Evolutionary conservation across 2,329 filamentous ascomycete genomes (phyloP), one percentile per base, ranked within the genome.

Genomic region (Penicillium freii): DNA sequence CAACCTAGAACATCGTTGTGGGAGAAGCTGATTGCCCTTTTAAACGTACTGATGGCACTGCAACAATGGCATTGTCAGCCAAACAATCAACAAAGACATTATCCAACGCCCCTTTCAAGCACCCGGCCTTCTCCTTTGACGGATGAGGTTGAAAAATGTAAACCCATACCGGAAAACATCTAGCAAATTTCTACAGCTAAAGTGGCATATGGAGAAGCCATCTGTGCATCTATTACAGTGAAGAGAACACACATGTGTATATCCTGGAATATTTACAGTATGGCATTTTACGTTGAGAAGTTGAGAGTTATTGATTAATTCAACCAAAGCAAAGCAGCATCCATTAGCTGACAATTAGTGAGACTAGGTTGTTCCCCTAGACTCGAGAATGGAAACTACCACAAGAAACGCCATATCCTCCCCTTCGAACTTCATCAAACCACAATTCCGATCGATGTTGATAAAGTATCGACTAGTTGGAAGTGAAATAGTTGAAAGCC

Each of bases 401-500:
- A 23, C 10, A 33, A 40, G n/a, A 54, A 40, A 19, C 27, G 10
- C 27, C 34, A 25, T n/a, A 51, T 21, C 13, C 6, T 1, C 31
- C 29, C 13, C 3, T 19, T 45, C 1, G 3, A 17, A 27, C 7
- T 19, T 34, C 19, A 27, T 27, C 40, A 38, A 36, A 15, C 13
- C 15, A 19, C 19, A 8, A 31, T 21, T 15, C n/a, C n/a, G 5
- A 38, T 34, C 5, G 6, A 19, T 3, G n/a, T 27, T 19, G 40
- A 47, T 3, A 11, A 25, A 27, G 8, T 23, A 19, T 7, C 7
- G 6, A 13, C 50, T 63, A 71, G 51, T 70, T 70, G 57, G 64
- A 69, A 2, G 39, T 54, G 55, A 78, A 77, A 54, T 75, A 79
- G 60, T 77, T 78, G 10, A 66, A 66, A 25, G 74, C 77, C 42